Evolutionary conservation across 1,284 basidiomycete genomes (phyloP), one percentile per base, ranked within the genome.

Genomic region (Chalciporus sp.): DNA sequence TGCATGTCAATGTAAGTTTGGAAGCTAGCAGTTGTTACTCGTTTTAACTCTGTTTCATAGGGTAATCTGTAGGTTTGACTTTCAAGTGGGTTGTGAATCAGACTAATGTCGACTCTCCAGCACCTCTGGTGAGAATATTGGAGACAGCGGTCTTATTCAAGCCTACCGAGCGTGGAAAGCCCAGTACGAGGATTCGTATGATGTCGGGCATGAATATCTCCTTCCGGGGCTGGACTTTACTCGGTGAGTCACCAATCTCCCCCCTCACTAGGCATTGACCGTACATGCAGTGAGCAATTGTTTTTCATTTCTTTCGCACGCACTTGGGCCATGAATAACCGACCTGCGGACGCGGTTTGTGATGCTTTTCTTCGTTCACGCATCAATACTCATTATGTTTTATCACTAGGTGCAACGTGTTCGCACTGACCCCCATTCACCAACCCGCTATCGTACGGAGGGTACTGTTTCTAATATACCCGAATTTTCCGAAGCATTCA

Each of bases 71-170:
- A 62, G 57, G 86, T 64, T 19, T 51, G 9, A 17, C 14, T 10
- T 3, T 7, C 10, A 10, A 7, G 29, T 31, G 10, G 27, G 46
- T 11, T 14, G 23, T 23, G 23, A 23, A 17, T 29, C 28, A 4
- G 16, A 9, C 44, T 66, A 23, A 60, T 39, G 56, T 40, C 49
- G 14, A 28, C 43, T 40, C 37, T 53, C 27, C 54, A 86, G 87
- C 52, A 95, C 92, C 1, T 92, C 91, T 17, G 92, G 91, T 12
- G 94, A 95, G 73, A 94, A 94, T 65, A 94, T 95, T 57, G 94
- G 89, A 29, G 94, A 96, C 67, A 86, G 84, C 4, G 93, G 92
- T 31, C 77, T 95, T 35, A 86, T 94, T 33, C 91, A 94, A 69
- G 84, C 92, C 0, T 92, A 86, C 70, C 82, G 88, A n/a, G 93